Evolutionary conservation across 805 yeast genomes (phyloP).

Genomic region (Candida endomychidarum): DNA sequence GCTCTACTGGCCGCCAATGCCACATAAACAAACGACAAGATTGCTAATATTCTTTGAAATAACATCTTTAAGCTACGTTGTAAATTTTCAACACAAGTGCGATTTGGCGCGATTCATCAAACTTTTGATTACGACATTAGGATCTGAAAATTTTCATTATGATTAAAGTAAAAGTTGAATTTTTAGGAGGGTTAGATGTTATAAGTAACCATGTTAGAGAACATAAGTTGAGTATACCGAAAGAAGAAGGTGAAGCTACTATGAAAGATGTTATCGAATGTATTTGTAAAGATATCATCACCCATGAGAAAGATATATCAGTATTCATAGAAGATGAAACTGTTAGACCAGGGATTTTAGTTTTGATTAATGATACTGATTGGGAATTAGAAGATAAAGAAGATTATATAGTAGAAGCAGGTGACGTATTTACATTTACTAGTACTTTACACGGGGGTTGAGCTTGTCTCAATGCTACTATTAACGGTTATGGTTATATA

Average conservation of each 20-base stretch:
- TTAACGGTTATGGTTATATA: too few relatives aligned
- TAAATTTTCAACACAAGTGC: conserved; percentile 4
- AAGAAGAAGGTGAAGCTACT: conserved; percentile 44
- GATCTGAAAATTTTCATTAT: background rate
- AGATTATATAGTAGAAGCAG: conserved; percentile 69
- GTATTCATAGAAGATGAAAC: conserved; percentile 81
- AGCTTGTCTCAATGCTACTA: too few relatives aligned
- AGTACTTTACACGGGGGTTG: conserved; percentile 95
- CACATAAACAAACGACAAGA: conserved; percentile 12
- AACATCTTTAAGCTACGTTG: conserved; percentile 3
- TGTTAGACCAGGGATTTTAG: conserved; percentile 89
- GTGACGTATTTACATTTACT: conserved; percentile 82
- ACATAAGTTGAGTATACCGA: conserved; percentile 45
- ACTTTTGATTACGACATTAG: too few relatives aligned
- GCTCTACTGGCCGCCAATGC: conserved; percentile 18
- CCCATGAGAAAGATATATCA: conserved; percentile 60
- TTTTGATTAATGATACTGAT: conserved; percentile 89
- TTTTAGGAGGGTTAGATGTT: conserved; percentile 80
- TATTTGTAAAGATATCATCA: conserved; percentile 54
- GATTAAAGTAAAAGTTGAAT: conserved; percentile 42
- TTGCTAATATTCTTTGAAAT: conserved; percentile 11
- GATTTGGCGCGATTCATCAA: background rate
- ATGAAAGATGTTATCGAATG: conserved; percentile 55
- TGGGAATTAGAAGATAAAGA: conserved; percentile 96
- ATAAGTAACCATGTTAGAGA: conserved; percentile 62